Evolutionary conservation across 2,329 filamentous ascomycete species (phyloP).

Genomic region (Colletotrichum sp.): DNA sequence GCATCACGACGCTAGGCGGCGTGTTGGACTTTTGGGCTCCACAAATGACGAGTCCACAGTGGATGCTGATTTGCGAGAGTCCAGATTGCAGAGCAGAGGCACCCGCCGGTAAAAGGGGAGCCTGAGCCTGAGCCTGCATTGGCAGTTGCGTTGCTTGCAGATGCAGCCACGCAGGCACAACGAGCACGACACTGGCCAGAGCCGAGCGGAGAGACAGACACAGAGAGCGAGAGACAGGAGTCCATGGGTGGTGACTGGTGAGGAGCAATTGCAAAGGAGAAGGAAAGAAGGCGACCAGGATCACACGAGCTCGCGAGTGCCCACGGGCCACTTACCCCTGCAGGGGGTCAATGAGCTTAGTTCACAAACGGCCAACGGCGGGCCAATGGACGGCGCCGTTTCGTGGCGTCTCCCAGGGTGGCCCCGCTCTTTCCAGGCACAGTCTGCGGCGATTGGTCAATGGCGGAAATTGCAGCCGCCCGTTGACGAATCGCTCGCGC

Average conservation of each 20-base stretch:
- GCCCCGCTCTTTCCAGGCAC: neutral
- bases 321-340: neutral
- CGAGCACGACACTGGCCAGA: neutral
- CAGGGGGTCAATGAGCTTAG: constrained; percentile 17
- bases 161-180: neutral
- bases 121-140: neutral
- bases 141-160: neutral
- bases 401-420: neutral
- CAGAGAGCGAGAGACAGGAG: neutral
- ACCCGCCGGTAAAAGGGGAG: constrained; percentile 5
- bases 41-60: neutral
- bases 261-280: neutral
- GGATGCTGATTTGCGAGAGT: constrained; percentile 17
- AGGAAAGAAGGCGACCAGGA: neutral
- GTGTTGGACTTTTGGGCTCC: neutral
- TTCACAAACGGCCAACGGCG: constrained; percentile 14
- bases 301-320: constrained; percentile 10
- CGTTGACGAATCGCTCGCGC: constrained; percentile 18
- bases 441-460: neutral
- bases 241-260: neutral
- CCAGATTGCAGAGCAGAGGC: constrained; percentile 5
- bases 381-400: constrained; percentile 13
- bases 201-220: neutral
- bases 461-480: constrained; percentile 18
- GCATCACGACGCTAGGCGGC: constrained; percentile 13